A percentile compares a stretch with the other conserved stretches of the same genome.
Conservation (phyloP, 805 yeast genomes). For the Candida palmyrensis region DNA sequence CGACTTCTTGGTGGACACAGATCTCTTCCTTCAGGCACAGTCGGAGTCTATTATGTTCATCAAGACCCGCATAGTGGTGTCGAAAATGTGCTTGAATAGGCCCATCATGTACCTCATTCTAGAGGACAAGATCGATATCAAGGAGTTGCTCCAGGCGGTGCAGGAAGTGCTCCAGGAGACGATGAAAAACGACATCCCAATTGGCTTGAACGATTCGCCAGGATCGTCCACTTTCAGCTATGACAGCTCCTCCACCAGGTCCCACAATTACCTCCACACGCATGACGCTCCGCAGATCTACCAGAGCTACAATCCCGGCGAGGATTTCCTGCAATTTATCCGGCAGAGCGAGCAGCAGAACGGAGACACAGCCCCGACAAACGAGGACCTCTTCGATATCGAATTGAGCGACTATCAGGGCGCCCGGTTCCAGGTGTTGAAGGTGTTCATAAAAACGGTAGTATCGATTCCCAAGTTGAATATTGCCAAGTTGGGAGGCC, state of each 20-base stretch:
- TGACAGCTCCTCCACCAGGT: not conserved
- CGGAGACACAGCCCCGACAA: constrained; percentile 5
- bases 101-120: constrained; percentile 29
- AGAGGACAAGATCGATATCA: constrained; percentile 22
- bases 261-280: constrained; percentile 12
- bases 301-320: constrained; percentile 24
- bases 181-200: not conserved
- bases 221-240: not conserved
- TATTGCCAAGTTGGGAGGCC: constrained; percentile 30
- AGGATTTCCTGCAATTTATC: constrained; percentile 24
- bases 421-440: constrained; percentile 21
- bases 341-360: constrained; percentile 7
- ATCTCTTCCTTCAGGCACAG: constrained; percentile 26
- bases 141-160: constrained; percentile 24
- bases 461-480: constrained; percentile 27
- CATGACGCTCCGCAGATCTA: constrained; percentile 22
- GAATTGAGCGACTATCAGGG: constrained; percentile 14
- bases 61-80: constrained; percentile 29
- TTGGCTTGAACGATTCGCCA: constrained; percentile 1
- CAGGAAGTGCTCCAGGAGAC: constrained; percentile 10
- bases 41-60: constrained; percentile 34
- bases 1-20: constrained; percentile 31
- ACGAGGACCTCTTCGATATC: constrained; percentile 8
- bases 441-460: constrained; percentile 22
- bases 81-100: constrained; percentile 28